Conservation (phyloP, 148 eudicot genomes). For the Rhododendron griersonianum region DNA sequence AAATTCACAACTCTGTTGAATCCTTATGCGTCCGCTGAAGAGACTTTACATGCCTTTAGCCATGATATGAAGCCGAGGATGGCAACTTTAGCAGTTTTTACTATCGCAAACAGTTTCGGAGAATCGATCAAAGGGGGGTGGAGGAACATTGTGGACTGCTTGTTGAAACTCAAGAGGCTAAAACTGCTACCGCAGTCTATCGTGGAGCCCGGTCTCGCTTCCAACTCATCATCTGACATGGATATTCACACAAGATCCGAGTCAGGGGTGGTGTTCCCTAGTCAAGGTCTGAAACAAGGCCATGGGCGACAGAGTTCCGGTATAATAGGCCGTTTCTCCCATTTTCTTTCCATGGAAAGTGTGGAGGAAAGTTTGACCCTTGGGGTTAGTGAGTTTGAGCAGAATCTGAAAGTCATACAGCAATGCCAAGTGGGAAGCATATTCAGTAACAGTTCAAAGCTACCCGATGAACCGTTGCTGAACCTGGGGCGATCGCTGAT, state of each 20-base stretch:
- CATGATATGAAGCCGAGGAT: constrained; percentile 87
- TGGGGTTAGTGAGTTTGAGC: constrained; percentile 85
- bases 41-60: constrained; percentile 77
- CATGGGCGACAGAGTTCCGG: constrained; percentile 30
- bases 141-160: constrained; percentile 86
- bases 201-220: constrained; percentile 36
- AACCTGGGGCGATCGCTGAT: constrained; percentile 82
- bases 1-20: constrained; percentile 81
- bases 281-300: constrained; percentile 23
- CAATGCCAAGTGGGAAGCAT: constrained; percentile 74
- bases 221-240: constrained; percentile 16
- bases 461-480: constrained; percentile 58
- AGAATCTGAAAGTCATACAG: constrained; percentile 71
- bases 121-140: constrained; percentile 77
- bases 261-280: constrained; percentile 21
- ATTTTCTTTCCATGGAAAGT: constrained; percentile 63
- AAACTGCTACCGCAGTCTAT: constrained; percentile 75
- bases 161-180: constrained; percentile 78
- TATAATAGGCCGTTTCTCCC: constrained; percentile 45
- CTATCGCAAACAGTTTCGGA: constrained; percentile 73
- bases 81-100: constrained; percentile 88
- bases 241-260: constrained; percentile 29
- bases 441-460: constrained; percentile 57
- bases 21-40: constrained; percentile 93
- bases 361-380: constrained; percentile 72